Base-by-base conservation (phyloP, 257 asterid species). In the Cinchona pubescens region DNA sequence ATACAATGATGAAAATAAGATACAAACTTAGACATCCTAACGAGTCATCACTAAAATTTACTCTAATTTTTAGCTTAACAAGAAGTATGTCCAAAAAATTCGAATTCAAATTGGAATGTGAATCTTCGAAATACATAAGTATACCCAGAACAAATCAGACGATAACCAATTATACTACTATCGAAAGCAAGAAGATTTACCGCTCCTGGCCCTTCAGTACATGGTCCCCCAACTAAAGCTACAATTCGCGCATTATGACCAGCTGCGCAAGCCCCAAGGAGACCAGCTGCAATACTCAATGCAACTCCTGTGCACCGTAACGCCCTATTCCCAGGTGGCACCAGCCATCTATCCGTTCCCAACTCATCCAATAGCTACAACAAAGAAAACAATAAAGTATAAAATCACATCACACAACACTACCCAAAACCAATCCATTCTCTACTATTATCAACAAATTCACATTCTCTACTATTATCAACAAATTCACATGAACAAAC, bases 201-300 rank as follows among this genome's bases (percentile, higher is more conserved):
- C 94, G 88, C 88, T 80, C 99, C 99, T 48, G 99, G 97, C 66
- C 99, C 99, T 87, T 92, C 98, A 1, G 99, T 95, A 80, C 99
- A 92, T 51, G 99, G 99, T 78, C 99, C 99, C 61, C 99, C 99
- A 18, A 95, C 97, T 78, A 95, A 86, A 70, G 94, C 89, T 67
- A 95, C 71, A 80, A 95, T 92, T 82, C 98, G 83, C 67, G 94
- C 97, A 82, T 96, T 93, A 69, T 96, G 86, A 71, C 96, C 97
- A 32, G 95, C 88, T 73, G 83, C 78, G 46, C 96, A 92, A 75
- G 97, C 98, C 34, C 97, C 94, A 37, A 95, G 88, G 79, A 95
- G 83, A 32, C 99, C 96, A 19, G 96, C 89, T 42, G 99, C 98
- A 59, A 95, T 97, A 79, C 98, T 88, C 85, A 95, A 80, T 0